Conservation (phyloP, 306 rosid species). For the Myrica gale region DNA sequence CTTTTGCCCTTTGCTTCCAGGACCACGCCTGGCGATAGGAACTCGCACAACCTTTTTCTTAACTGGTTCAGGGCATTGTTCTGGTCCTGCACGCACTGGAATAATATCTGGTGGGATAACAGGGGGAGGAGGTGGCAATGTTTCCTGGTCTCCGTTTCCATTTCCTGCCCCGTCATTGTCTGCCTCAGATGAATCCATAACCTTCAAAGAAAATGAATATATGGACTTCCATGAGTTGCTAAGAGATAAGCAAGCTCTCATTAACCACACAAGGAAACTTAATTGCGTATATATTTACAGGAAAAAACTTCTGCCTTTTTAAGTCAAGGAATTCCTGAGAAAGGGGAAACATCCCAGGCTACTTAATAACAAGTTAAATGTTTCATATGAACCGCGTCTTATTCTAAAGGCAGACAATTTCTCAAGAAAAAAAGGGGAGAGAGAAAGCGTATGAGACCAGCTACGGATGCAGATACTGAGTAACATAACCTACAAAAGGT, state of each 20-base stretch:
- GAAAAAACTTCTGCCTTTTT: too few relatives aligned
- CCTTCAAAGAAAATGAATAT: conserved; percentile 2
- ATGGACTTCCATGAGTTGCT: neutral
- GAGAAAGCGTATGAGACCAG: too few relatives aligned
- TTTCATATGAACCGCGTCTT: too few relatives aligned
- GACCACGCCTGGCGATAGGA: conserved; percentile 69
- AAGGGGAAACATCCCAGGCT: too few relatives aligned
- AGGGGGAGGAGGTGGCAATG: conserved; percentile 84
- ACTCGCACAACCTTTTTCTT: conserved; percentile 56
- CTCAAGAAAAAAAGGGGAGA: too few relatives aligned
- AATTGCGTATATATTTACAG: too few relatives aligned
- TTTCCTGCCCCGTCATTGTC: conserved; percentile 38
- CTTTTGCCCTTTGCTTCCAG: conserved; percentile 63
- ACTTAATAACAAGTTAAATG: too few relatives aligned
- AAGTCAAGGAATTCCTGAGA: too few relatives aligned
- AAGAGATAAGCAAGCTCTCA: neutral
- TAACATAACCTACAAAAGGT: too few relatives aligned
- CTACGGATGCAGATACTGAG: too few relatives aligned
- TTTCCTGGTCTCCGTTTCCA: conserved; percentile 25
- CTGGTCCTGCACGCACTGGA: conserved; percentile 43
- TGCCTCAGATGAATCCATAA: conserved; percentile 53
- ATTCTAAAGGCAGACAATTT: too few relatives aligned
- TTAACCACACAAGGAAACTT: neutral
- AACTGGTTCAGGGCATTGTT: conserved; percentile 35
- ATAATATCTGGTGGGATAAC: conserved; percentile 62